Conservation (phyloP, 75 land plant genomes). For the Gnetum montanum region DNA sequence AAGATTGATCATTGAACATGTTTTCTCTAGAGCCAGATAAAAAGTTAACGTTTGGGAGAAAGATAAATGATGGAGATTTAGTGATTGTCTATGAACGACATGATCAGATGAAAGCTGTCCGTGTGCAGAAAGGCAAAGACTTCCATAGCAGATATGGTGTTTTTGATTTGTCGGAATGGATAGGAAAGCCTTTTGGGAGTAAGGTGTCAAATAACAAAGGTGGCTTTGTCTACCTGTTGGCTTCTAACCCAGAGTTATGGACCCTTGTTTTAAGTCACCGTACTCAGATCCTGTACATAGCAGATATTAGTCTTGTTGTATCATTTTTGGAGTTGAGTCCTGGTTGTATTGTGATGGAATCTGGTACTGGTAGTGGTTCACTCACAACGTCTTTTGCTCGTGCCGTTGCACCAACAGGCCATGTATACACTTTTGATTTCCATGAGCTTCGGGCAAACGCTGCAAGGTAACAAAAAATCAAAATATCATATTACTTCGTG, state of each 20-base stretch:
- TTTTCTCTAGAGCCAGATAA: conserved; percentile 16
- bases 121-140: conserved; percentile 29
- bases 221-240: conserved; percentile 72
- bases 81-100: conserved; percentile 88
- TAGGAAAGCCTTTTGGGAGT: conserved; percentile 84
- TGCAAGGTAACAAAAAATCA: conserved; percentile 48
- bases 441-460: conserved; percentile 84
- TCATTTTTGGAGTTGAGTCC: conserved; percentile 78
- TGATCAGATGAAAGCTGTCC: conserved; percentile 81
- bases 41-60: conserved; percentile 25
- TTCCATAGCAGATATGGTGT: conserved; percentile 74
- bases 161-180: conserved; percentile 81
- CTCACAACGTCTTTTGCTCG: conserved; percentile 82
- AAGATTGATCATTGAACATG: conserved; percentile 12
- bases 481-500: no score
- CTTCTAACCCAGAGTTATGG: conserved; percentile 92
- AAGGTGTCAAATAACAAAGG: conserved; percentile 69
- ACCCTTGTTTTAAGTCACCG: conserved; percentile 89
- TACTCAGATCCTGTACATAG: conserved; percentile 88
- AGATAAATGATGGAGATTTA: conserved; percentile 60
- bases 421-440: conserved; percentile 89
- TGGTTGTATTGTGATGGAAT: conserved; percentile 78
- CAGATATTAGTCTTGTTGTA: conserved; percentile 86
- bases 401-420: conserved; percentile 81
- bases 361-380: conserved; percentile 95